Evolutionary conservation across 2,329 filamentous ascomycete species (phyloP).

Genomic region (Neofusicoccum umdonicola): DNA sequence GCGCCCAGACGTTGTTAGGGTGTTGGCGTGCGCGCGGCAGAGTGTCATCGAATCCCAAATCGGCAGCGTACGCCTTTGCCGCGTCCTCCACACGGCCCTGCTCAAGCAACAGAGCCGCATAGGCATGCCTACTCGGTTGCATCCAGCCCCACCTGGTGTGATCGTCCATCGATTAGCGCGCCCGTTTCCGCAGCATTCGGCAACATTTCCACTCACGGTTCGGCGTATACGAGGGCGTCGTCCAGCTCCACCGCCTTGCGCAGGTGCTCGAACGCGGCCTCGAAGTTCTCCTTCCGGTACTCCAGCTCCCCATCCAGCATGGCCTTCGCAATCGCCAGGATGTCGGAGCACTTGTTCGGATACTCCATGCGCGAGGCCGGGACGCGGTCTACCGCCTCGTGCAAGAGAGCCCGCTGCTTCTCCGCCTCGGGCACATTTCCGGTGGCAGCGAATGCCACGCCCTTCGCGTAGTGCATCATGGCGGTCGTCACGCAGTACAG

Average conservation of each 20-base stretch:
- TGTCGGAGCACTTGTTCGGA: conserved; percentile 64
- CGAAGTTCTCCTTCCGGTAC: conserved; percentile 62
- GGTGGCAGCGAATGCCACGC: conserved; percentile 62
- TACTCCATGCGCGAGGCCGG: conserved; percentile 63
- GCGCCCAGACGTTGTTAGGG: conserved; percentile 71
- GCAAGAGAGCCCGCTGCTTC: conserved; percentile 52
- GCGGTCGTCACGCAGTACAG: conserved; percentile 71
- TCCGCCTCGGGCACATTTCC: conserved; percentile 57
- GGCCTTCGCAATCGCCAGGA: conserved; percentile 57
- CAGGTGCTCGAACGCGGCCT: conserved; percentile 59
- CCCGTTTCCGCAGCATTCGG: too few relatives aligned
- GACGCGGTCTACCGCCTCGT: conserved; percentile 51
- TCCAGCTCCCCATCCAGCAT: conserved; percentile 74
- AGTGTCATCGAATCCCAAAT: conserved; percentile 45
- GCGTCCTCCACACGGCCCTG: conserved; percentile 51
- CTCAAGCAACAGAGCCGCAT: conserved; percentile 67
- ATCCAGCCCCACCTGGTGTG: conserved; percentile 66
- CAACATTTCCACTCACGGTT: conserved; percentile 47
- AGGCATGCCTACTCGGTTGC: conserved; percentile 70
- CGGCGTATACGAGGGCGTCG: conserved; percentile 65
- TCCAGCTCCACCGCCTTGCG: conserved; percentile 58
- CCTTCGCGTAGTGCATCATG: conserved; percentile 66
- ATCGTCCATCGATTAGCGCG: background rate
- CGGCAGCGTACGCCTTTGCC: conserved; percentile 36
- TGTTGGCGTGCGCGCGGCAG: conserved; percentile 65